phyloP scores from a whole-genome alignment of 139 green algal genomes.

The Eudorina sp. region DNA sequence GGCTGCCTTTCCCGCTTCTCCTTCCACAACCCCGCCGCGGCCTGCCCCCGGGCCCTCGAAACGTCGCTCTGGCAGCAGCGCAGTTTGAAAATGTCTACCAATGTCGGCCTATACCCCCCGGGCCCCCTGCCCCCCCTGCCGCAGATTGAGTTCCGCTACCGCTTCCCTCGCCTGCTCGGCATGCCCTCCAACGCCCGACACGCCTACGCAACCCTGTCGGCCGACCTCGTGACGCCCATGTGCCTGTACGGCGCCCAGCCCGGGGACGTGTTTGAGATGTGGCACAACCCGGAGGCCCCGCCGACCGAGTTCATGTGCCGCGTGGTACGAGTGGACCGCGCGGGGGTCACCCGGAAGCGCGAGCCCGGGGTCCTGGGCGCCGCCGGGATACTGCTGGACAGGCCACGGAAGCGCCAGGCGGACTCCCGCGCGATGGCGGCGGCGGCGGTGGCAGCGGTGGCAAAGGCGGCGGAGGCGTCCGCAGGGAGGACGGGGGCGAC shows the following conservation, averaged over 20 bases:
- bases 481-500: no score
- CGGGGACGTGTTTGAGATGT: slow-evolving; percentile 15
- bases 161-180: not conserved
- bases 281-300: not conserved
- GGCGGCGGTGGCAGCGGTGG: no score
- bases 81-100: no score
- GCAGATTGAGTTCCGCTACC: slow-evolving; percentile 21
- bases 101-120: not conserved
- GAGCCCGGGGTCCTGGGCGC: no score
- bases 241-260: not conserved
- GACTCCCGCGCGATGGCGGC: no score
- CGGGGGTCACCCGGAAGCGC: no score
- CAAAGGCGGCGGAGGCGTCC: no score
- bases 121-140: not conserved
- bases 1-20: not conserved
- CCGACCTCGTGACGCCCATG: not conserved
- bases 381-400: no score
- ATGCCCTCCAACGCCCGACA: not conserved
- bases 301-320: slow-evolving; percentile 9
- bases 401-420: no score
- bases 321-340: no score
- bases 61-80: no score
- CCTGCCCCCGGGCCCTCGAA: not conserved
- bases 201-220: not conserved
- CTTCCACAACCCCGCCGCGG: not conserved